These are phyloP conservation scores for Fusarium sp. DNA, from an alignment of 2,329 filamentous ascomycete species.

Conservation along the genomic window DNA sequence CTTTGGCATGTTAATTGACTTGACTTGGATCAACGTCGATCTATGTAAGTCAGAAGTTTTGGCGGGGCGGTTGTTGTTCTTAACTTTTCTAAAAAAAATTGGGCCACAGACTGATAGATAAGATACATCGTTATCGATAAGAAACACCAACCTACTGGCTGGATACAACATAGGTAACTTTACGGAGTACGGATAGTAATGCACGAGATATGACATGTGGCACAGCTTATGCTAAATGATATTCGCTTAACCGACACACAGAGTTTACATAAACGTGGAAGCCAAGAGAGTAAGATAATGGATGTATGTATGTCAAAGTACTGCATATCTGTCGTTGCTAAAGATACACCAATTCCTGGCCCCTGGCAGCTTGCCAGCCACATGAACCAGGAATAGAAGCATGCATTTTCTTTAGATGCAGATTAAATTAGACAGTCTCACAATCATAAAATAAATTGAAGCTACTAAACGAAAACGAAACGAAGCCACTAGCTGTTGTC, in stretches of 20 bases:
- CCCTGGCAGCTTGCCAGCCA: not conserved
- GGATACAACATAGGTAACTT: not conserved
- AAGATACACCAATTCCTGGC: not conserved
- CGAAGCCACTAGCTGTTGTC: not conserved
- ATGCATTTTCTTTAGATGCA: not conserved
- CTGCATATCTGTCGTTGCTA: not conserved
- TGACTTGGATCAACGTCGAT: constrained; percentile 21
- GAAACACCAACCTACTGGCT: too few species aligned
- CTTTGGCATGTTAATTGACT: constrained; percentile 56
- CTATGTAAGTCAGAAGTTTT: constrained; percentile 22
- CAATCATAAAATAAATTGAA: not conserved
- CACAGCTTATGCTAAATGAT: not conserved
- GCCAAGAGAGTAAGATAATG: too few species aligned
- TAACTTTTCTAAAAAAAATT: constrained; percentile 38
- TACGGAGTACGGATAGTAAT: too few species aligned
- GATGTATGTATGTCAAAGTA: not conserved
- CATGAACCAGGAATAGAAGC: not conserved
- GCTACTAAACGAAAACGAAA: not conserved
- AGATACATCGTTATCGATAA: constrained; percentile 27
- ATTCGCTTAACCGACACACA: not conserved
- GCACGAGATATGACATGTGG: not conserved
- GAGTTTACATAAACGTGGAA: too few species aligned
- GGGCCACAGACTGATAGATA: not conserved
- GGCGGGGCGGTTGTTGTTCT: constrained; percentile 32
- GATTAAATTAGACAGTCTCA: not conserved